Evolutionary conservation across 176 grass and related monocot genomes (phyloP), one percentile per base, ranked within the genome.

Genomic region (Cenchrus americanus): DNA sequence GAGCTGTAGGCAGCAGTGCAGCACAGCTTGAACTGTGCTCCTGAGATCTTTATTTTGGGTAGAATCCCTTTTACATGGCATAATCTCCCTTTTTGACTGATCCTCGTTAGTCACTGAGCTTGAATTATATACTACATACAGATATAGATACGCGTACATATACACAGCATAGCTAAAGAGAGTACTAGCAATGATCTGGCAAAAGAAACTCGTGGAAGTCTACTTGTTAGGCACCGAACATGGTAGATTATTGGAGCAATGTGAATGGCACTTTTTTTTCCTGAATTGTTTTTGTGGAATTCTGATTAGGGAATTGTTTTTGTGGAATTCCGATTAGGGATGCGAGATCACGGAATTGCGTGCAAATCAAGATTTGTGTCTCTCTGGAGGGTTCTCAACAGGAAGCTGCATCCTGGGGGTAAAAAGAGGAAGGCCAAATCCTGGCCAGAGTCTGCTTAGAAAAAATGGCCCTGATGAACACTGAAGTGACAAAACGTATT

Each of bases 171-270:
- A 76, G 44, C 37, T 77, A 24, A 65, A 89, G 40, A 10, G 11
- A 9, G 71, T 47, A 17, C 34, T 37, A 37, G 79, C 78, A 86
- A 86, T 73, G 81, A 73, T 82, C 26, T 82, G 27, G 11, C 43
- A 42, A 73, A 78, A 79, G 41, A 73, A 78, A 83, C 66, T 83
- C 68, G 41, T 86, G 57, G n/a, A 5, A 73, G 50, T 59, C 60
- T 74, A 83, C 68, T 87, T 69, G 61, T 86, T 90, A 83, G 80
- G 84, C 84, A 90, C 80, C 74, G 60, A 83, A 90, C 43, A 46
- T 53, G 67, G 74, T 62, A 79, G 42, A 68, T 24, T 62, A 24
- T 60, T 83, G 17, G 67, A 66, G 10, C 18, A 15, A 67, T 86
- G 66, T 86, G 80, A 83, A 83, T 68, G 84, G 49, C 30, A 73